Percentiles rank a stretch among this genome's conserved stretches.
Evolutionary conservation across 352 stramenopile genomes (phyloP).

Genomic region (Globisporangium orthogonon): DNA sequence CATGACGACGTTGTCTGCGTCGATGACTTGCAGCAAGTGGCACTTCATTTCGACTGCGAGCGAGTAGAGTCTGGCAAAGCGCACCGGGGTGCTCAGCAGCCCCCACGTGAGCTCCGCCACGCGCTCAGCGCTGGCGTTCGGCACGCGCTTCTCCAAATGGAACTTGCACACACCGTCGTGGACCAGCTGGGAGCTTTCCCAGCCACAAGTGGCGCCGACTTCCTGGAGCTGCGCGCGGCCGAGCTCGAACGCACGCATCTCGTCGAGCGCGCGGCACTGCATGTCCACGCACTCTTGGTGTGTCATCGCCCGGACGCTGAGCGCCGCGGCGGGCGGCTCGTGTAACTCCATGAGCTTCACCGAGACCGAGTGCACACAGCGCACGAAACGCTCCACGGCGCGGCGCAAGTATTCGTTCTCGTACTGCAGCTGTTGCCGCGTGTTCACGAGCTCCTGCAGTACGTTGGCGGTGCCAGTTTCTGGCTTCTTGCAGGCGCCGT

Average conservation of each 20-base stretch:
- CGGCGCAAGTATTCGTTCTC: conserved; percentile 11
- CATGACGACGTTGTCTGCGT: conserved; percentile 11
- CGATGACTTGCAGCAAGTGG: conserved; percentile 7
- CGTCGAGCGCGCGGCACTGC: neutral
- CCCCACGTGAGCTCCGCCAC: conserved; percentile 2
- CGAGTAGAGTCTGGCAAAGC: conserved; percentile 4
- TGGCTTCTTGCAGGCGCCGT: too few relatives aligned
- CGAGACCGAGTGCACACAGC: conserved; percentile 1
- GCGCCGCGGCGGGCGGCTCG: neutral
- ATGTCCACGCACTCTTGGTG: conserved; percentile 1
- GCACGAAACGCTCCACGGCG: neutral
- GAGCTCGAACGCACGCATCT: neutral
- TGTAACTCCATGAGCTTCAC: conserved; percentile 1
- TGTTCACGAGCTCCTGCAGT: neutral
- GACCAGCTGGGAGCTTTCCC: neutral
- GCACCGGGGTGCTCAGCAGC: conserved; percentile 1
- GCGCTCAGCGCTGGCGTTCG: neutral
- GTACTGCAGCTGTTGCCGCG: conserved; percentile 1
- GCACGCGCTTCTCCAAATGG: conserved; percentile 4
- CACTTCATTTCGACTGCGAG: conserved; percentile 5
- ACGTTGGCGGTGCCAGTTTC: neutral
- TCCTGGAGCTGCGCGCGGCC: neutral
- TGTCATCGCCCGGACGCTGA: conserved; percentile 6
- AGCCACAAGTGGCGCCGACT: conserved; percentile 2
- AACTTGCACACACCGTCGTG: conserved; percentile 5